Percentiles rank a stretch among this genome's conserved stretches.
Conservation (phyloP, 176 grass and related monocot species). For the Lolium perenne region DNA sequence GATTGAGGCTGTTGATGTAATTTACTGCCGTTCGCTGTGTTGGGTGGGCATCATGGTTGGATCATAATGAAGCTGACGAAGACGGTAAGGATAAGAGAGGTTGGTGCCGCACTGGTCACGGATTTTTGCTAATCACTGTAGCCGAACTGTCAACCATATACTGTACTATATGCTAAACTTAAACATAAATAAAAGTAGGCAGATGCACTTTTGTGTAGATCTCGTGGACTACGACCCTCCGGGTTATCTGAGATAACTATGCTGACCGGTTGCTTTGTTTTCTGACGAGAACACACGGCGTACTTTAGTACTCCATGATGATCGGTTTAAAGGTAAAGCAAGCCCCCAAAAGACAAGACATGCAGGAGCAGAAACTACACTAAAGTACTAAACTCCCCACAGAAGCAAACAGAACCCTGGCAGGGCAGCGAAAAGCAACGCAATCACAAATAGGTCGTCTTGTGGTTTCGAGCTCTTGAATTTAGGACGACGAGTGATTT, state of each 20-base stretch:
- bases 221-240: neutral
- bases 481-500: too few relatives aligned
- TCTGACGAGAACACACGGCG: neutral
- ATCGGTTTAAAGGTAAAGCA: too few relatives aligned
- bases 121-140: neutral
- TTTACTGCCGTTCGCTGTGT: neutral
- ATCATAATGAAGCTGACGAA: neutral
- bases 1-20: neutral
- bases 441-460: too few relatives aligned
- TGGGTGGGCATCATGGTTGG: constrained; percentile 23
- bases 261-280: neutral
- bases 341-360: too few relatives aligned
- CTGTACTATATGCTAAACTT: neutral
- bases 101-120: neutral
- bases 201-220: neutral
- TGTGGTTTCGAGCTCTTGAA: too few relatives aligned
- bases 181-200: neutral
- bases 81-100: neutral
- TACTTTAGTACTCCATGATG: neutral
- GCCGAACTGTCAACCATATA: constrained; percentile 19
- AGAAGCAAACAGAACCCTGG: too few relatives aligned
- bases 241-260: neutral
- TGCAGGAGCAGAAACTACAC: neutral
- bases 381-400: neutral
- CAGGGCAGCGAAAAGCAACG: too few relatives aligned